These are phyloP conservation scores for Penicillium flavigenum DNA, from an alignment of 495 filamentous ascomycete species.

Conservation along the genomic window DNA sequence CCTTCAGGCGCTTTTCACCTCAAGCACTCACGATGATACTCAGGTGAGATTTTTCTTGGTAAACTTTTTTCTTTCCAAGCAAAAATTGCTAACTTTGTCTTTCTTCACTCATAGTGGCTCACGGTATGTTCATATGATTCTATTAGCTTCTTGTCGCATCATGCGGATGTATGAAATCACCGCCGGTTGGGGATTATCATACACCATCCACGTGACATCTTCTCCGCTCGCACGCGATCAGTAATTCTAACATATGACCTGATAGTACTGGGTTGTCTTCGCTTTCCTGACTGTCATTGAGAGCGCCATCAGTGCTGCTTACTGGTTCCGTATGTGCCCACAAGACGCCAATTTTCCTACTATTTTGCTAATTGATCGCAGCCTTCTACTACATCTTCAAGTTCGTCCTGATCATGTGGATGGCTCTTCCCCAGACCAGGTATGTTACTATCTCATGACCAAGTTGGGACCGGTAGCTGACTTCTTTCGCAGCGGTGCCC, in stretches of 20 bases:
- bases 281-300: constrained; percentile 91
- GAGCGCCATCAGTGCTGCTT: constrained; percentile 88
- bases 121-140: constrained; percentile 55
- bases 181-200: constrained; percentile 18
- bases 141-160: constrained; percentile 1
- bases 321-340: constrained; percentile 83
- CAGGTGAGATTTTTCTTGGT: constrained; percentile 58
- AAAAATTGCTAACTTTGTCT: constrained; percentile 14
- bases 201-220: constrained; percentile 27
- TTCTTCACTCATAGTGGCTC: constrained; percentile 51
- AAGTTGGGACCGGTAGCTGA: constrained; percentile 24
- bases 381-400: constrained; percentile 99
- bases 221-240: constrained; percentile 3
- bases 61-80: constrained; percentile 14
- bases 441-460: constrained; percentile 48
- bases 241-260: constrained; percentile 19
- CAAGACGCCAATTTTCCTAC: background rate
- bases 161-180: constrained; percentile 16
- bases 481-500: constrained; percentile 68
- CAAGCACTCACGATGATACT: constrained; percentile 81
- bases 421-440: constrained; percentile 90
- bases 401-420: constrained; percentile 94
- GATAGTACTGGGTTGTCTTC: constrained; percentile 96
- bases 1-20: constrained; percentile 81
- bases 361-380: constrained; percentile 27